A percentile compares a stretch with the other conserved stretches of the same genome.
phyloP scores from a whole-genome alignment of 2,329 filamentous ascomycete species.

The Colletotrichum musicola region DNA sequence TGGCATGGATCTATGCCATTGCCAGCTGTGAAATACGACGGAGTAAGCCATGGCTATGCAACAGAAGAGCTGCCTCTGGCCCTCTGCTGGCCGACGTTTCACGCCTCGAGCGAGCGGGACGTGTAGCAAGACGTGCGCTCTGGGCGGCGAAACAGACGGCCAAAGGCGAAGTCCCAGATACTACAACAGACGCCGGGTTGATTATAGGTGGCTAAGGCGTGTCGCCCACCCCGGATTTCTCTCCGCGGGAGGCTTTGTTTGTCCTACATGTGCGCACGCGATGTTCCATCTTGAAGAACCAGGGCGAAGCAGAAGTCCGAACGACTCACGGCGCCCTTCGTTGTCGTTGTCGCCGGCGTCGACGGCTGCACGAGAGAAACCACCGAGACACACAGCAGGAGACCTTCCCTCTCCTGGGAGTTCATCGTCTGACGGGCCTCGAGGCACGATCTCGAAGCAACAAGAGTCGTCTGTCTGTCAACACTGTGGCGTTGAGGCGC shows the following conservation, averaged over 20 bases:
- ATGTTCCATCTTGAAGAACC: slow-evolving; percentile 14
- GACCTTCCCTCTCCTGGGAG: too few species aligned
- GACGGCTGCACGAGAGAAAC: too few species aligned
- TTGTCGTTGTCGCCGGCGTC: too few species aligned
- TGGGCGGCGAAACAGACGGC: not conserved
- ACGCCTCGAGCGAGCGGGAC: not conserved
- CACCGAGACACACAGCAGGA: too few species aligned
- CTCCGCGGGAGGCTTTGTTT: slow-evolving; percentile 2
- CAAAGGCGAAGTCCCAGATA: not conserved
- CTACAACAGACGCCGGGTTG: not conserved
- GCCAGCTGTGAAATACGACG: slow-evolving; percentile 7
- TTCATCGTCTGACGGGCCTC: not conserved
- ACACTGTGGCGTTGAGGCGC: slow-evolving; percentile 38
- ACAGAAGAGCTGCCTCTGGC: slow-evolving; percentile 1
- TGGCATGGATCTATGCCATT: slow-evolving; percentile 8
- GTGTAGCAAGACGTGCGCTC: not conserved
- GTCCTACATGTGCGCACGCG: not conserved
- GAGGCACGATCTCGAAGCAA: too few species aligned
- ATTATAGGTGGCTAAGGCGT: not conserved
- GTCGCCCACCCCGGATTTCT: slow-evolving; percentile 34
- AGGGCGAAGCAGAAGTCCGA: slow-evolving; percentile 5
- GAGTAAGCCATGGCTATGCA: slow-evolving; percentile 1
- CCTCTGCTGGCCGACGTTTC: slow-evolving; percentile 10
- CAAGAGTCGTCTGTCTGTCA: not conserved
- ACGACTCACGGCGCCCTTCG: too few species aligned